Conservation (phyloP, 441 rosid genomes). For the Bruguiera hainesii region DNA sequence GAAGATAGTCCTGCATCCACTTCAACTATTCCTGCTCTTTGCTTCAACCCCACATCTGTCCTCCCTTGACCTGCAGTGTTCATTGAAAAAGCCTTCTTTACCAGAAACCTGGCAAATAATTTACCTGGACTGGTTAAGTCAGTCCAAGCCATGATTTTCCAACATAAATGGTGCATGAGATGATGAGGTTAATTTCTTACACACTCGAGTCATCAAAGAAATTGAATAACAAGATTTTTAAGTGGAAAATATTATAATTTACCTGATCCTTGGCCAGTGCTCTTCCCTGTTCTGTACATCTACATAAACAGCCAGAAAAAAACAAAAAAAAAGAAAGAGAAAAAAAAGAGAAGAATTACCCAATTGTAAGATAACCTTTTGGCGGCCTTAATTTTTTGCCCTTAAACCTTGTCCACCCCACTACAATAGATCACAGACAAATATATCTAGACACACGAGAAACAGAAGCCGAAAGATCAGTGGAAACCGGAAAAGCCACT, state of each 20-base stretch:
- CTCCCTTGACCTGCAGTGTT: slow-evolving; percentile 51
- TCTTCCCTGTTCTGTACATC: slow-evolving; percentile 99
- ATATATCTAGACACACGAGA: slow-evolving; percentile 7
- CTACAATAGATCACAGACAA: slow-evolving; percentile 22
- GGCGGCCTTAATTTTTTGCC: slow-evolving; percentile 30
- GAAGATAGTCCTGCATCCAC: slow-evolving; percentile 26
- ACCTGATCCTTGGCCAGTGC: slow-evolving; percentile 88
- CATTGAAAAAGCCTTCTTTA: slow-evolving; percentile 23
- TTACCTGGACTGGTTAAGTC: slow-evolving; percentile 21
- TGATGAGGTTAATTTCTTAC: slow-evolving; percentile 7
- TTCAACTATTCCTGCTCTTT: slow-evolving; percentile 29
- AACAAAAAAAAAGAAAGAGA: not conserved
- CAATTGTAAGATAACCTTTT: slow-evolving; percentile 41
- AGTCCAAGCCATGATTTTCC: slow-evolving; percentile 9
- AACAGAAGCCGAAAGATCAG: not conserved
- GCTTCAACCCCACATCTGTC: slow-evolving; percentile 37
- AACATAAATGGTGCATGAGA: slow-evolving; percentile 18
- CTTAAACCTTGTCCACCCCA: slow-evolving; percentile 34
- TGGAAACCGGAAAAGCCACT: slow-evolving; percentile 14
- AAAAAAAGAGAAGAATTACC: slow-evolving; percentile 22
- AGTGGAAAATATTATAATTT: slow-evolving; percentile 22
- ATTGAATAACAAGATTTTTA: not conserved
- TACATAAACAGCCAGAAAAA: slow-evolving; percentile 46
- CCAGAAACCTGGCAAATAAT: slow-evolving; percentile 33
- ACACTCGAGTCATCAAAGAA: slow-evolving; percentile 20